Percentiles rank a stretch among this genome's conserved stretches.
phyloP scores from a whole-genome alignment of 1,284 basidiomycete genomes.

The Heliocybe sulcata region DNA sequence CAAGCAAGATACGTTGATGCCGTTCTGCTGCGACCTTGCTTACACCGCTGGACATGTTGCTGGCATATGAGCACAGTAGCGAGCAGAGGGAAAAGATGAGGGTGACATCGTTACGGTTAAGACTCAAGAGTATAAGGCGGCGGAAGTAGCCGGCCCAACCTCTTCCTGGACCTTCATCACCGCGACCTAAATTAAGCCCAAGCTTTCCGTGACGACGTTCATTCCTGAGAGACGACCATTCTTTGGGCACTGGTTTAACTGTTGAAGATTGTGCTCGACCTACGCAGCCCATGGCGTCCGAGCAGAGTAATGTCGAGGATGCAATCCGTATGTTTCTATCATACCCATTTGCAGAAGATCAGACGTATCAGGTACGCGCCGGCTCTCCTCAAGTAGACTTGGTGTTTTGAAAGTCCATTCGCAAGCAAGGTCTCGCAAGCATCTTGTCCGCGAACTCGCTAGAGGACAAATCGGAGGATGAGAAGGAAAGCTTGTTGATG shows the following conservation, averaged over 20 bases:
- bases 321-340: not conserved
- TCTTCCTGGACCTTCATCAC: not conserved
- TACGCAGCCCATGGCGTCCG: too few relatives aligned
- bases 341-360: not conserved
- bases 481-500: slow-evolving; percentile 38
- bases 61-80: not conserved
- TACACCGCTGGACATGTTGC: slow-evolving; percentile 10
- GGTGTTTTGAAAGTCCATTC: not conserved
- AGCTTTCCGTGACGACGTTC: not conserved
- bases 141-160: not conserved
- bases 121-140: not conserved
- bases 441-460: slow-evolving; percentile 38
- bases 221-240: not conserved
- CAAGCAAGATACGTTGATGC: slow-evolving; percentile 60
- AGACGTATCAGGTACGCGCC: not conserved
- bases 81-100: not conserved
- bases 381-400: not conserved
- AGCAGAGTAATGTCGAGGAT: not conserved
- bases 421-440: slow-evolving; percentile 58
- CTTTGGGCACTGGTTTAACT: not conserved
- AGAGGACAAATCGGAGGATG: slow-evolving; percentile 29
- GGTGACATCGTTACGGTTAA: not conserved
- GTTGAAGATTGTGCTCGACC: not conserved
- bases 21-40: slow-evolving; percentile 62
- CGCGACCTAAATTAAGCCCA: not conserved